These are phyloP conservation scores for Dichomitus squalens DNA, from an alignment of 1,284 basidiomycete species.

Conservation along the genomic window DNA sequence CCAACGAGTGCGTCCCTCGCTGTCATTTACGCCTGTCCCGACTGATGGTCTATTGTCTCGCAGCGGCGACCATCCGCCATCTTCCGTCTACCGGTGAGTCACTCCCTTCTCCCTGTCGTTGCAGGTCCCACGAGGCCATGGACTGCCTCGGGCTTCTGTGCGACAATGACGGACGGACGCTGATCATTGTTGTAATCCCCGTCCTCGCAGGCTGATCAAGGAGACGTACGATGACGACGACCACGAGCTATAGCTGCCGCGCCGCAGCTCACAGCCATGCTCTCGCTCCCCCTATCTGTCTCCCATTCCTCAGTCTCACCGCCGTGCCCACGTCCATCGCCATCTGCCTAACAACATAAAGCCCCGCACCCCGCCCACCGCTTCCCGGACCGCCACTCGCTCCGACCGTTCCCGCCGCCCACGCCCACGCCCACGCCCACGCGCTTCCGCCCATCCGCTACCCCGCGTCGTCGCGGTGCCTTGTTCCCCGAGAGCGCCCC, in stretches of 20 bases:
- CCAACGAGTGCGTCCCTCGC: conserved; percentile 81
- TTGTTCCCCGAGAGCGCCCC: neutral
- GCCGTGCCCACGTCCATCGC: neutral
- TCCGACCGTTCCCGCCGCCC: too few relatives aligned
- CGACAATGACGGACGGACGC: neutral
- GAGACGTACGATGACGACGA: conserved; percentile 94
- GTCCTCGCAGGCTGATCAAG: conserved; percentile 66
- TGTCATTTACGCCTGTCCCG: neutral
- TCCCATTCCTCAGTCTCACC: neutral
- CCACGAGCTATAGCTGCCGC: conserved; percentile 57
- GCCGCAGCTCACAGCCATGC: neutral
- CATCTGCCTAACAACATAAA: neutral
- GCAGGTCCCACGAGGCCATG: neutral
- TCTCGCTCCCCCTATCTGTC: neutral
- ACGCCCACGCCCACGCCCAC: neutral
- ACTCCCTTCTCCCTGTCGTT: neutral
- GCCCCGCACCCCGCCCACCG: neutral
- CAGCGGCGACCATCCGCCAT: conserved; percentile 91
- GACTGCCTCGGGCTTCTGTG: neutral
- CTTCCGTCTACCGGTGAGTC: conserved; percentile 81
- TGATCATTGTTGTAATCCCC: conserved; percentile 15
- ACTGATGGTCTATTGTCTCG: conserved; percentile 6
- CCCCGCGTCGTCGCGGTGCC: neutral
- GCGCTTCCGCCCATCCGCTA: neutral
- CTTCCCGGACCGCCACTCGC: neutral